A percentile compares a stretch with the other conserved stretches of the same genome.
Conservation (phyloP, 495 filamentous ascomycete species). For the Aspergillus cavernicola region DNA sequence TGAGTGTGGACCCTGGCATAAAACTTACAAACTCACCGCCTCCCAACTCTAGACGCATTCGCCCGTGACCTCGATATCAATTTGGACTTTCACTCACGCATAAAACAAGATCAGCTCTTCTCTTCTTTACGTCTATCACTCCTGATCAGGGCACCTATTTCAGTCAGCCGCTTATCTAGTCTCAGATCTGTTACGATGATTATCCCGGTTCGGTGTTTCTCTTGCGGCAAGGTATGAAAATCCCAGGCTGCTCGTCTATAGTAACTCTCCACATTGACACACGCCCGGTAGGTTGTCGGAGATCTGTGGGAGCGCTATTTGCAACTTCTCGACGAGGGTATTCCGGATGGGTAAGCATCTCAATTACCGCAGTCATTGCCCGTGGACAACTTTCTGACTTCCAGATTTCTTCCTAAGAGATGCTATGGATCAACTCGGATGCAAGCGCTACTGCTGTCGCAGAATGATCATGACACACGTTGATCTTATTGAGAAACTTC, state of each 20-base stretch:
- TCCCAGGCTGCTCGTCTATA: background rate
- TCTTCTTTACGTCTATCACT: background rate
- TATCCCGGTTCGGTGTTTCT: constrained; percentile 97
- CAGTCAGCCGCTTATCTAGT: background rate
- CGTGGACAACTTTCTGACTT: background rate
- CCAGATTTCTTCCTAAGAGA: constrained; percentile 52
- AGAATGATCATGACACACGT: constrained; percentile 99
- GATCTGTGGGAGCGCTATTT: constrained; percentile 97
- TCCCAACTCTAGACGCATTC: background rate
- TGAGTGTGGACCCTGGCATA: background rate
- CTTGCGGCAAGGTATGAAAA: constrained; percentile 86
- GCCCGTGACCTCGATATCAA: too few species aligned
- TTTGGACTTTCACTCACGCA: too few species aligned
- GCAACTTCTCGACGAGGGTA: constrained; percentile 70
- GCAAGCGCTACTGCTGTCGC: constrained; percentile 94
- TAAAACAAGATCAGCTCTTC: background rate
- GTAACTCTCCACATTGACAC: constrained; percentile 17
- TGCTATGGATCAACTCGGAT: constrained; percentile 88
- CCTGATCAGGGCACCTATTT: too few species aligned
- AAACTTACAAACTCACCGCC: constrained; percentile 1
- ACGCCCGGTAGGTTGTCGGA: constrained; percentile 76
- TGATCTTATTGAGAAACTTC: constrained; percentile 95
- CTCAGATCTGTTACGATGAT: constrained; percentile 64
- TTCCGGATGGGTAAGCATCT: constrained; percentile 65
- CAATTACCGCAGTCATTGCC: background rate